phyloP scores from a whole-genome alignment of 768 basidiomycete genomes.

The Hirschioporus abietinus region DNA sequence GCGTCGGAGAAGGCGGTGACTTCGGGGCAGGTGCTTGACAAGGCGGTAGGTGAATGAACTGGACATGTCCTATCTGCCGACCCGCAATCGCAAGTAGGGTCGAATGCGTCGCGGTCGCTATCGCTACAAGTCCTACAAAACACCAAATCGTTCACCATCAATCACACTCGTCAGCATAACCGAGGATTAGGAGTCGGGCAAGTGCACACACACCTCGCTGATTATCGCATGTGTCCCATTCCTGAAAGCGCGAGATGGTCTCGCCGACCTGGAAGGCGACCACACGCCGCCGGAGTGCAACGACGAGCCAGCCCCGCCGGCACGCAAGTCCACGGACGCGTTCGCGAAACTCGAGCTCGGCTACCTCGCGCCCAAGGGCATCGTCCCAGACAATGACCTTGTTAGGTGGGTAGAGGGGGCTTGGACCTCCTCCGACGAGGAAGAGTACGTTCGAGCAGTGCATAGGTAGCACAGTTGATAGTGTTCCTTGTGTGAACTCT shows the following conservation, averaged over 20 bases:
- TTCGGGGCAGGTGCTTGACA: conserved; percentile 56
- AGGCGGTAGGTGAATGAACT: conserved; percentile 78
- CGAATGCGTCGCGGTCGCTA: conserved; percentile 72
- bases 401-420: conserved; percentile 86
- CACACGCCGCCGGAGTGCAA: conserved; percentile 73
- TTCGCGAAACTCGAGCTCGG: conserved; percentile 87
- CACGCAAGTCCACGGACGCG: conserved; percentile 75
- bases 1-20: conserved; percentile 50
- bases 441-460: conserved; percentile 81
- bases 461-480: conserved; percentile 70
- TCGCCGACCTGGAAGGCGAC: conserved; percentile 70
- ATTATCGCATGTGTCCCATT: conserved; percentile 90
- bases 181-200: no score
- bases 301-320: conserved; percentile 79
- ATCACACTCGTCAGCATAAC: conserved; percentile 1
- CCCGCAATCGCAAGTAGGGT: conserved; percentile 86
- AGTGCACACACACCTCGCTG: conserved; percentile 51
- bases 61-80: conserved; percentile 82
- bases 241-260: conserved; percentile 55
- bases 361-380: conserved; percentile 66
- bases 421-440: conserved; percentile 81
- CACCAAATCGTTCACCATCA: neutral
- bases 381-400: conserved; percentile 93
- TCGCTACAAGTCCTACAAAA: conserved; percentile 65
- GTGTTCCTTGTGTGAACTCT: conserved; percentile 79